Evolutionary conservation across 257 asterid species (phyloP), one percentile per base, ranked within the genome.

Genomic region (Solanum paucissectum): DNA sequence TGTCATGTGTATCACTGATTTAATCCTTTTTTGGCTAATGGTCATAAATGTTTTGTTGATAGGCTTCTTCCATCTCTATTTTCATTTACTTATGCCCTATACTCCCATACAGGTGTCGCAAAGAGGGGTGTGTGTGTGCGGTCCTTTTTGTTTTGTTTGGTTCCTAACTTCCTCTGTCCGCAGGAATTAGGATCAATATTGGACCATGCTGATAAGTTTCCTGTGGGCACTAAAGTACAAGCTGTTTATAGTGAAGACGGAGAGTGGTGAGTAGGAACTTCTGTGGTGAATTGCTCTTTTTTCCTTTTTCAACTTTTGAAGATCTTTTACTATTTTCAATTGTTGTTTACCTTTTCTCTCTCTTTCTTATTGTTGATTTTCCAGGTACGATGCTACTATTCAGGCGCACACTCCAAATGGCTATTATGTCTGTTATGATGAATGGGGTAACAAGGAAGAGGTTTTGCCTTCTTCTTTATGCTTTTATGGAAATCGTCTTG

Each of bases 171-270:
- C 44, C 69, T 46, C 44, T 82, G 74, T 46, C 36, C 33, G 49
- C 94, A 97, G 99, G 90, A 91, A 58, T 89, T 91, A 32, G 83
- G 90, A 83, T 87, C 91, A 34, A 71, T 68, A 58, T 87, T 87
- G 86, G 91, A 88, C 88, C 75, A 89, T 88, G 91, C 92, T 66
- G 90, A 90, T 86, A 92, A 90, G 90, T 91, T 90, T 89, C 94
- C 95, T n/a, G 87, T 96, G 85, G 99, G 99, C 88, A 93, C 94
- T 88, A 97, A 94, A 92, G 98, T 96, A 88, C 99, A 95, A 93
- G 99, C 99, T 42, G 98, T 96, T 90, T 97, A 96, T 95, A 97
- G 99, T 49, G 98, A 96, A 89, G 99, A 97, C 88, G 99, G 99
- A 90, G 99, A 97, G 88, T 97, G 99, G 99, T 96, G 91, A 52